phyloP scores from a whole-genome alignment of 2,329 filamentous ascomycete species.

The Sphaceloma murrayae region DNA sequence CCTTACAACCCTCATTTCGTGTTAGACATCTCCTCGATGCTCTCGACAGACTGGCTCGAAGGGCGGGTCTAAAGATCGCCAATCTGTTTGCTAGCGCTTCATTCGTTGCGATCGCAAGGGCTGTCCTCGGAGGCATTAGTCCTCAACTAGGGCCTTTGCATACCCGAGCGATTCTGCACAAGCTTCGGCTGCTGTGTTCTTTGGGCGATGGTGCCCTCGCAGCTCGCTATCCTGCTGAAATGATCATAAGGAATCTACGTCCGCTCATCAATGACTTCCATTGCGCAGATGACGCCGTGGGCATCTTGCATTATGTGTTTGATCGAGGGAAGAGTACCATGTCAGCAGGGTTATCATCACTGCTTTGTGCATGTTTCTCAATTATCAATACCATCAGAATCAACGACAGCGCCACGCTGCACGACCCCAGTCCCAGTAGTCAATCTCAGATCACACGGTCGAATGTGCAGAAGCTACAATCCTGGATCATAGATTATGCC shows the following conservation, averaged over 20 bases:
- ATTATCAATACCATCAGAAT: constrained; percentile 66
- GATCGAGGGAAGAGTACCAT: constrained; percentile 58
- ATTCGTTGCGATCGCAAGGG: constrained; percentile 46
- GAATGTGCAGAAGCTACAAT: constrained; percentile 65
- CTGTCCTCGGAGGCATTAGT: constrained; percentile 70
- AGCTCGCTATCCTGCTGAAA: constrained; percentile 74
- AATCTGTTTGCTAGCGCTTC: constrained; percentile 51
- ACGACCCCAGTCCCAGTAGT: constrained; percentile 59
- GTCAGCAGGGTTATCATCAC: constrained; percentile 57
- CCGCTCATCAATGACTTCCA: constrained; percentile 72
- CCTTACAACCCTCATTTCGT: constrained; percentile 80
- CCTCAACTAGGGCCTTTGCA: constrained; percentile 77
- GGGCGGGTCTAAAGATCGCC: constrained; percentile 59
- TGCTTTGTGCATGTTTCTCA: constrained; percentile 70
- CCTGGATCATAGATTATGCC: constrained; percentile 67
- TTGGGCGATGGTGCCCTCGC: constrained; percentile 62
- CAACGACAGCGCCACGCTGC: constrained; percentile 62
- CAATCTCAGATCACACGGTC: constrained; percentile 69
- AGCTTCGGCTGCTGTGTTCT: constrained; percentile 70
- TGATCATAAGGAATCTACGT: constrained; percentile 72
- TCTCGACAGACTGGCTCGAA: constrained; percentile 66
- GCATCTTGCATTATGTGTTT: constrained; percentile 76
- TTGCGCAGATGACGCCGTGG: constrained; percentile 83
- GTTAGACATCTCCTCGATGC: constrained; percentile 67
- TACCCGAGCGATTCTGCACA: constrained; percentile 76